Evolutionary conservation across 2,329 filamentous ascomycete genomes (phyloP).

Genomic region (Hypocrella siamensis): DNA sequence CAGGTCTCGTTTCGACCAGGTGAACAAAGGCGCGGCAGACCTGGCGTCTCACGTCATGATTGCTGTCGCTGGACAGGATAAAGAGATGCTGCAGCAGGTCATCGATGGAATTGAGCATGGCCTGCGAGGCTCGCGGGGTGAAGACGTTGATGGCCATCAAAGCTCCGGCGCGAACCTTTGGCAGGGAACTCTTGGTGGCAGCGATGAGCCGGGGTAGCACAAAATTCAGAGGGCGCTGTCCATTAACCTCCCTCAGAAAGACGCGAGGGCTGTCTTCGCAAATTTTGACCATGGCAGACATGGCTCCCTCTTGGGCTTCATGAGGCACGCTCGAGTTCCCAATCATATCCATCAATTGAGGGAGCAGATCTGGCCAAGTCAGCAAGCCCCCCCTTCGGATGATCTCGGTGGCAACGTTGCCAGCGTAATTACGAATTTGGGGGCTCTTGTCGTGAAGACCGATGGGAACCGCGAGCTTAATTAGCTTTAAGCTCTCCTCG

Average conservation of each 20-base stretch:
- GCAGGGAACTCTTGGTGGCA: constrained; percentile 60
- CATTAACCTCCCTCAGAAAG: constrained; percentile 75
- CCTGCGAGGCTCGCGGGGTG: constrained; percentile 68
- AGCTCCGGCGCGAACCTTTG: constrained; percentile 67
- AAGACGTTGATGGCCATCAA: constrained; percentile 85
- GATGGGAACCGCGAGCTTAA: constrained; percentile 64
- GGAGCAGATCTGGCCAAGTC: constrained; percentile 80
- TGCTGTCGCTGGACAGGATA: constrained; percentile 59
- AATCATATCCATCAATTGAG: constrained; percentile 66
- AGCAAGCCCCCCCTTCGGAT: constrained; percentile 72
- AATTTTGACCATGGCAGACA: constrained; percentile 85
- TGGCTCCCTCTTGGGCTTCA: constrained; percentile 78
- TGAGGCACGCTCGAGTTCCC: constrained; percentile 51
- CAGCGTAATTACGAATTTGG: constrained; percentile 77
- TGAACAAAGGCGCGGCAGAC: constrained; percentile 90
- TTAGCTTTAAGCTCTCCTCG: constrained; percentile 54
- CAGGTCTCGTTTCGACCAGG: constrained; percentile 76
- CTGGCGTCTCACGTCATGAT: constrained; percentile 72
- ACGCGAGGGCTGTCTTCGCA: constrained; percentile 90
- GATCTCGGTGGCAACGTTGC: constrained; percentile 87
- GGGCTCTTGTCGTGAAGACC: constrained; percentile 67
- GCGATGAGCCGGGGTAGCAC: constrained; percentile 83
- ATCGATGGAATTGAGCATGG: constrained; percentile 68
- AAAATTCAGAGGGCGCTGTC: constrained; percentile 73
- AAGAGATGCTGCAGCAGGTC: constrained; percentile 72